Percentiles rank a stretch among this genome's conserved stretches.
Evolutionary conservation across 2,329 filamentous ascomycete species (phyloP).

Genomic region (Paecilomyces dactylethromorphus): DNA sequence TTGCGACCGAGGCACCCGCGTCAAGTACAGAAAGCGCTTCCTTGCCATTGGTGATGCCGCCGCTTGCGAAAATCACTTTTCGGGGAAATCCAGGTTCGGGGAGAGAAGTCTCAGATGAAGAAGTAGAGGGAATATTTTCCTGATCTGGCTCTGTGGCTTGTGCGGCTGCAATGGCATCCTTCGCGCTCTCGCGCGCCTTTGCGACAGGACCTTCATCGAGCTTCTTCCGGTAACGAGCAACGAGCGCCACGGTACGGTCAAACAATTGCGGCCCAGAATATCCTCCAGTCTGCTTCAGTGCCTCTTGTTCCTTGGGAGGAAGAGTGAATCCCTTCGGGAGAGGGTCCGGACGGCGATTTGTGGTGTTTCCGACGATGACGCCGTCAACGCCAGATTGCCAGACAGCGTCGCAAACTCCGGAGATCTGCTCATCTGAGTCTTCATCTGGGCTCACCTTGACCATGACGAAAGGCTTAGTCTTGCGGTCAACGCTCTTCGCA

Average conservation of each 20-base stretch:
- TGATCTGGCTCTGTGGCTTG: constrained; percentile 14
- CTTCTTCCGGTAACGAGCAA: constrained; percentile 68
- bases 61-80: constrained; percentile 89
- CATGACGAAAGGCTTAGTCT: constrained; percentile 76
- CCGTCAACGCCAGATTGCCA: constrained; percentile 82
- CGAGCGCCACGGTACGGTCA: constrained; percentile 68
- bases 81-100: constrained; percentile 8
- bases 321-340: constrained; percentile 62
- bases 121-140: constrained; percentile 9
- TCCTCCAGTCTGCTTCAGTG: constrained; percentile 72
- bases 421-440: constrained; percentile 74
- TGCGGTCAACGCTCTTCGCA: constrained; percentile 62
- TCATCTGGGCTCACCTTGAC: constrained; percentile 98
- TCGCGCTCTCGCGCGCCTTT: constrained; percentile 7
- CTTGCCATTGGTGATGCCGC: constrained; percentile 82
- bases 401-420: constrained; percentile 81
- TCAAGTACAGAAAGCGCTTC: constrained; percentile 78
- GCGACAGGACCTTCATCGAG: constrained; percentile 48
- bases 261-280: constrained; percentile 91
- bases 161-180: constrained; percentile 6
- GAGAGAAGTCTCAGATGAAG: constrained; percentile 8
- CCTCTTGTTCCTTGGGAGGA: constrained; percentile 57
- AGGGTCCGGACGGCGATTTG: constrained; percentile 69
- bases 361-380: constrained; percentile 96
- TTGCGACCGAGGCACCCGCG: constrained; percentile 82